These are phyloP conservation scores for Plasmodium gaboni DNA, from an alignment of 169 alveolate genomes.

Conservation along the genomic window DNA sequence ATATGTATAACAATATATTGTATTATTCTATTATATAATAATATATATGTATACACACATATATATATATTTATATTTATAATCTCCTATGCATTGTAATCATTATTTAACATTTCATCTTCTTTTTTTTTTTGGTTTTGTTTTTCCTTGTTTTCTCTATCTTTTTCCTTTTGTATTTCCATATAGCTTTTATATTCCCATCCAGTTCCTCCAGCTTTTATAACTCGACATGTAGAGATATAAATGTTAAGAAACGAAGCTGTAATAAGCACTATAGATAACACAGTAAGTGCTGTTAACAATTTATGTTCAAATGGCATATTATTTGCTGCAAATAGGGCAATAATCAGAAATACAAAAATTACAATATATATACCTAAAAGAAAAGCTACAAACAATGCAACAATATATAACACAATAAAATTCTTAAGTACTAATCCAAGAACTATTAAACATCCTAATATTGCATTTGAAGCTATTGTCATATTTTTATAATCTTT, in stretches of 20 bases:
- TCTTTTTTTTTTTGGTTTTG: slow-evolving; percentile 1
- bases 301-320: neutral
- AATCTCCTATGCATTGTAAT: slow-evolving; percentile 32
- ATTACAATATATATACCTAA: slow-evolving; percentile 1
- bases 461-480: slow-evolving; percentile 6
- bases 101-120: slow-evolving; percentile 1
- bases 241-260: slow-evolving; percentile 21
- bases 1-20: too few relatives aligned
- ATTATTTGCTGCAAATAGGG: neutral
- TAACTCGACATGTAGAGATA: slow-evolving; percentile 22
- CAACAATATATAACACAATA: slow-evolving; percentile 47
- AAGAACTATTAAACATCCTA: slow-evolving; percentile 14
- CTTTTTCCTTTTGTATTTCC: slow-evolving; percentile 10
- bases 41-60: too few relatives aligned
- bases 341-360: slow-evolving; percentile 5
- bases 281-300: slow-evolving; percentile 4
- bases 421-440: slow-evolving; percentile 41
- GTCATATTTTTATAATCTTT: slow-evolving; percentile 6
- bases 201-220: slow-evolving; percentile 65
- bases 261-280: neutral
- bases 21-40: too few relatives aligned
- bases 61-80: neutral
- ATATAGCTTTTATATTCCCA: slow-evolving; percentile 63
- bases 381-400: slow-evolving; percentile 13
- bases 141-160: slow-evolving; percentile 2